These are phyloP conservation scores for Colletotrichum sp. DNA, from an alignment of 2,329 filamentous ascomycete species.

Conservation along the genomic window DNA sequence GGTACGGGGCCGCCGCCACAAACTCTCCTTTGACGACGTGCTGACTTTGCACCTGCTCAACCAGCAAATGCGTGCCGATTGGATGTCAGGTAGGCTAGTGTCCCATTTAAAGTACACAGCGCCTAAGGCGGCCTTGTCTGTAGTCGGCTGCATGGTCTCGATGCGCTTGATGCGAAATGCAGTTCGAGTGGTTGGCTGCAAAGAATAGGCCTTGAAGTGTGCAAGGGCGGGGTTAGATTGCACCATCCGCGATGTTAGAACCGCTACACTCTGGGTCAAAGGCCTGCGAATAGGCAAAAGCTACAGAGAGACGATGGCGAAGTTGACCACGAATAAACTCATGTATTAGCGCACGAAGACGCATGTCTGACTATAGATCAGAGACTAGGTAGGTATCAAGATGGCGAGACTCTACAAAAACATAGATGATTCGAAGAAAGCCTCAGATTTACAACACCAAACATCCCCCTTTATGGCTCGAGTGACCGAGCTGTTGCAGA, in stretches of 20 bases:
- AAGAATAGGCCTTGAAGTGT: accelerated
- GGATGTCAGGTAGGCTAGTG: not conserved
- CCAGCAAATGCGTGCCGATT: not conserved
- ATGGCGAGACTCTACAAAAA: not conserved
- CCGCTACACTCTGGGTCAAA: not conserved
- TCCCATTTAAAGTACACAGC: not conserved
- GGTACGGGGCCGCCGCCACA: not conserved
- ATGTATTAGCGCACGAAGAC: not conserved
- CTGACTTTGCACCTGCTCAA: not conserved
- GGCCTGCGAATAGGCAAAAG: no score
- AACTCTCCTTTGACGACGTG: not conserved
- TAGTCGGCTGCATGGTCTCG: accelerated
- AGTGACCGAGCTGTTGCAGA: not conserved
- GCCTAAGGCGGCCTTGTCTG: not conserved
- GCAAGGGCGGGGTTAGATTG: not conserved
- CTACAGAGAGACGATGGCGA: not conserved
- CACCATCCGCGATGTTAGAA: accelerated
- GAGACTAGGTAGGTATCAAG: slow-evolving; percentile 15
- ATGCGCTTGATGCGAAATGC: not conserved
- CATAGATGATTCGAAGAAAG: not conserved
- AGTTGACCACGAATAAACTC: not conserved
- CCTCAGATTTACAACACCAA: not conserved
- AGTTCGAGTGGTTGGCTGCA: not conserved
- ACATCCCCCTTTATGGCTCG: not conserved
- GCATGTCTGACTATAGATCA: not conserved